These are phyloP conservation scores for Akanthomyces uredinophilus DNA, from an alignment of 2,329 filamentous ascomycete species.

Conservation along the genomic window DNA sequence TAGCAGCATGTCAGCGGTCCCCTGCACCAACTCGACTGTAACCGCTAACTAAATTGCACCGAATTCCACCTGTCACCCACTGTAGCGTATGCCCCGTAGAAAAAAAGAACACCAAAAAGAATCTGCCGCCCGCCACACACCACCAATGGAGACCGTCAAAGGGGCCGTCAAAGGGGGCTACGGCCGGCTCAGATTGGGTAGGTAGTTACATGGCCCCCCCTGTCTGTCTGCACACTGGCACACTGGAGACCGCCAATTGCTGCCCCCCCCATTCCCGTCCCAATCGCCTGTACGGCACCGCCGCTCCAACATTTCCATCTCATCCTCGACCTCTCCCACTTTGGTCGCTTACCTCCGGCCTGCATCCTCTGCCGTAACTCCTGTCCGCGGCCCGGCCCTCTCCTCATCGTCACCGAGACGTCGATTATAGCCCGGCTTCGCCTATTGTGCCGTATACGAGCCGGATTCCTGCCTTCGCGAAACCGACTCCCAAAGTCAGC, in stretches of 20 bases:
- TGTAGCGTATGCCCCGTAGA: neutral
- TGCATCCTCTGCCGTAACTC: constrained; percentile 4
- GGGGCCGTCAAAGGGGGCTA: neutral
- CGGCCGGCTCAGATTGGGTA: constrained; percentile 10
- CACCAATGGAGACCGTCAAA: too few species aligned
- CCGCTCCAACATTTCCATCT: constrained; percentile 11
- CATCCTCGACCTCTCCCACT: constrained; percentile 5
- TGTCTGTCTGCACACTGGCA: neutral
- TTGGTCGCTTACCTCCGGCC: neutral
- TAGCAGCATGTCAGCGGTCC: neutral
- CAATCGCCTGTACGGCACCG: neutral
- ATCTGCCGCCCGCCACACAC: neutral
- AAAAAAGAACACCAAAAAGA: neutral
- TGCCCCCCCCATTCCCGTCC: constrained; percentile 1
- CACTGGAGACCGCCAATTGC: constrained; percentile 13
- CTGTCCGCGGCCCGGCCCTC: neutral
- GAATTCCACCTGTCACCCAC: neutral
- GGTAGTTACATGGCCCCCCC: neutral
- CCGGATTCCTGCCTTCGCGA: neutral
- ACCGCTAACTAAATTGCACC: neutral
- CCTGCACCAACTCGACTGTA: neutral
- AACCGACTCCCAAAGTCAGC: neutral
- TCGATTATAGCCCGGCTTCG: neutral
- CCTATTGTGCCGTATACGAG: neutral
- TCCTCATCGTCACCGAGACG: neutral